Evolutionary conservation across 768 basidiomycete species (phyloP).

Genomic region (Tricholoma terreum): DNA sequence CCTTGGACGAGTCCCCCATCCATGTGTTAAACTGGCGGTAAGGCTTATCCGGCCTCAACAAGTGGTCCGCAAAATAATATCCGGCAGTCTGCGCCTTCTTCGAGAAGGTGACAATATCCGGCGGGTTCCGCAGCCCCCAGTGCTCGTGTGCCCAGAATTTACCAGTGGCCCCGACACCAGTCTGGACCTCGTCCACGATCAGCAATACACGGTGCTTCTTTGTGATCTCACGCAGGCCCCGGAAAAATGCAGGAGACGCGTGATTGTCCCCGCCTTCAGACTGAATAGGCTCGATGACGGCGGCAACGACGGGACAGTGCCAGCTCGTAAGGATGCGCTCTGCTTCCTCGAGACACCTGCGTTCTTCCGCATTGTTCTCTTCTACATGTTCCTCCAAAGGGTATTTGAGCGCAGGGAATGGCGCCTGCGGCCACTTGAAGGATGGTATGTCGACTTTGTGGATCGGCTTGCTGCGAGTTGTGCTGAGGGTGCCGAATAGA

Average conservation of each 20-base stretch:
- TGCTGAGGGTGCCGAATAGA: not conserved
- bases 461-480: not conserved
- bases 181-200: constrained; percentile 86
- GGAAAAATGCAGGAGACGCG: constrained; percentile 76
- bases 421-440: not conserved
- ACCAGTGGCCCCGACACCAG: constrained; percentile 87
- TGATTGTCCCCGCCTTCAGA: constrained; percentile 97
- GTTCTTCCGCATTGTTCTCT: not conserved
- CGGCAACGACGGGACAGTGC: constrained; percentile 40
- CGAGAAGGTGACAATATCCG: not conserved
- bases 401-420: not conserved
- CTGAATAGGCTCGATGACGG: constrained; percentile 88
- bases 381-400: not conserved
- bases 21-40: not conserved
- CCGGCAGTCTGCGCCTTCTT: constrained; percentile 1
- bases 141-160: constrained; percentile 29
- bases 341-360: not conserved
- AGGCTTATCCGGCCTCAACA: not conserved
- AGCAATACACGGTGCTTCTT: constrained; percentile 84
- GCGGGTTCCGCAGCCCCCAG: not conserved
- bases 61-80: not conserved
- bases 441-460: not conserved
- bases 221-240: constrained; percentile 79
- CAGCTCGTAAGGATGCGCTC: not conserved
- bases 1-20: not conserved